Percentiles rank a stretch among this genome's conserved stretches.
Evolutionary conservation across 306 rosid species (phyloP).

Genomic region (Carpinus viminea): DNA sequence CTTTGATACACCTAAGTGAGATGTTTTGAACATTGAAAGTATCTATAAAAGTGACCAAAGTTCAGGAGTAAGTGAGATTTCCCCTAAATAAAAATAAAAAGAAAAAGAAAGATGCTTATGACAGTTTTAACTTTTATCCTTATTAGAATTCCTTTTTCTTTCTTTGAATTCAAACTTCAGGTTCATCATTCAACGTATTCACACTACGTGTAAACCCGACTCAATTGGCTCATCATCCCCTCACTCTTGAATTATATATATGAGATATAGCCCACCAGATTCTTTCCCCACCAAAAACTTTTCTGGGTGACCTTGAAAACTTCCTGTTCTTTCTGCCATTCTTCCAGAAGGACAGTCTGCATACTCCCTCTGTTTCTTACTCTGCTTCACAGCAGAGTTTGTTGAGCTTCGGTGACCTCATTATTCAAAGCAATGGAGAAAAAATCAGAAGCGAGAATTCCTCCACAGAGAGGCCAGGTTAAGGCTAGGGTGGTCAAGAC

Average conservation of each 20-base stretch:
- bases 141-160: no score
- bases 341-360: not conserved
- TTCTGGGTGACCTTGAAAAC: not conserved
- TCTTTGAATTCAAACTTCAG: no score
- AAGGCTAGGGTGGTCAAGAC: constrained; percentile 12
- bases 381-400: not conserved
- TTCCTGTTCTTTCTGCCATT: not conserved
- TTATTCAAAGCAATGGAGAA: constrained; percentile 1
- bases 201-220: not conserved
- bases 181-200: not conserved
- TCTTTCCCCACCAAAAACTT: not conserved
- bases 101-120: no score
- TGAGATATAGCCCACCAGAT: not conserved
- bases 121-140: no score
- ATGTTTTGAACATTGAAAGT: no score
- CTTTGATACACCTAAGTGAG: no score
- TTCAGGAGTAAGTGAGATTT: no score
- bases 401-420: not conserved
- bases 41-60: no score
- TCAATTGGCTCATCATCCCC: not conserved
- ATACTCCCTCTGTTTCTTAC: not conserved
- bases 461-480: constrained; percentile 33
- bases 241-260: no score
- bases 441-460: constrained; percentile 13
- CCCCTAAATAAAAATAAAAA: no score